These are phyloP conservation scores for Afroboletus lepidellus DNA, from an alignment of 1,284 basidiomycete genomes.

Conservation along the genomic window DNA sequence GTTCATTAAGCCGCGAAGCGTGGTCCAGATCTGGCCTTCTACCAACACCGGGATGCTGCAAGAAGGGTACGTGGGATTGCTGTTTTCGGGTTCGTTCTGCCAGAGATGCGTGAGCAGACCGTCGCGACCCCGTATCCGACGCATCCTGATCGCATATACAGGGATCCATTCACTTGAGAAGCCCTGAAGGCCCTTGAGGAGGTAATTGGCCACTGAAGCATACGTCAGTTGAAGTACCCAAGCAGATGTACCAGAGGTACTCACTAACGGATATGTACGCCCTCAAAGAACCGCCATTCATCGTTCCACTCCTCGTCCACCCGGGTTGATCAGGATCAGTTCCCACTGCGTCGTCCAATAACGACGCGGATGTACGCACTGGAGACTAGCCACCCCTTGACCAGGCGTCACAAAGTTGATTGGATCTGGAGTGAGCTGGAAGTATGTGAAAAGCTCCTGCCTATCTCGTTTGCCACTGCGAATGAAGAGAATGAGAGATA, in stretches of 20 bases:
- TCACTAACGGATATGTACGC: conserved; percentile 39
- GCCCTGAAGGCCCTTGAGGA: conserved; percentile 46
- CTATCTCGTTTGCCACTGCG: conserved; percentile 59
- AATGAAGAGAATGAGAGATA: not conserved
- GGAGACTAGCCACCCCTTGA: conserved; percentile 47
- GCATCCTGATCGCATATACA: conserved; percentile 45
- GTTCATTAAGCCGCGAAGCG: conserved; percentile 45
- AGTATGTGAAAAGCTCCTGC: conserved; percentile 47
- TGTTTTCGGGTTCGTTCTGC: conserved; percentile 53
- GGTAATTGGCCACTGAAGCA: conserved; percentile 46
- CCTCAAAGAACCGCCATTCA: conserved; percentile 45
- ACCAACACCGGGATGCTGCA: conserved; percentile 39
- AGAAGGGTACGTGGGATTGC: conserved; percentile 44
- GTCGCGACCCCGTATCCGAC: conserved; percentile 23
- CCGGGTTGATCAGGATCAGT: conserved; percentile 39
- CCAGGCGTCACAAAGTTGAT: conserved; percentile 53
- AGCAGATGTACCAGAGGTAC: not conserved
- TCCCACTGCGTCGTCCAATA: not conserved
- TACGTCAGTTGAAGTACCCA: not conserved
- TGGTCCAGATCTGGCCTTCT: conserved; percentile 42
- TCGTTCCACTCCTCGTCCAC: conserved; percentile 52
- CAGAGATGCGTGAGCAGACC: not conserved
- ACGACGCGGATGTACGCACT: conserved; percentile 29
- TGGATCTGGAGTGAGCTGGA: conserved; percentile 42
- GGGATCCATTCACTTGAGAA: conserved; percentile 43